Conservation (phyloP, 2,329 filamentous ascomycete genomes). For the Trichophaea hybrida region DNA sequence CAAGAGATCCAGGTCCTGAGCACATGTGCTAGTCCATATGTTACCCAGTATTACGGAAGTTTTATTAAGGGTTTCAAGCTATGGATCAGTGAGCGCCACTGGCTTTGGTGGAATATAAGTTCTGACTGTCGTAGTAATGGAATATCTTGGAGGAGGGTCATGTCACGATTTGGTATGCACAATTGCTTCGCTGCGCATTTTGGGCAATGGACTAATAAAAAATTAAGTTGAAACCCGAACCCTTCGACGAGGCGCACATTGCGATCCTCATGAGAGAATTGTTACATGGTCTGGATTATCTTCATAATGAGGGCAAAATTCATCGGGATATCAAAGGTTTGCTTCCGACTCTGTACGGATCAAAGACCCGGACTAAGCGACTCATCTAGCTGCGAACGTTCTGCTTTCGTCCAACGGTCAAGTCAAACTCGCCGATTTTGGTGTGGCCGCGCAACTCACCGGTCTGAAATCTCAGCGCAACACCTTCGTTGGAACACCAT, state of each 20-base stretch:
- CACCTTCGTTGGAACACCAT: constrained; percentile 94
- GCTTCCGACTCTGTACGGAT: neutral
- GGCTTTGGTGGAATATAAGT: neutral
- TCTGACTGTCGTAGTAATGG: constrained; percentile 52
- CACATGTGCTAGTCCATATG: constrained; percentile 83
- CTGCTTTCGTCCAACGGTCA: constrained; percentile 81
- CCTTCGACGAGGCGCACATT: constrained; percentile 78
- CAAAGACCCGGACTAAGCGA: neutral
- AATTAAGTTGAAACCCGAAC: constrained; percentile 67
- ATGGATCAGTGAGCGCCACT: constrained; percentile 51
- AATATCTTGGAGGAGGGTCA: constrained; percentile 87
- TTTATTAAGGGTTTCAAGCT: constrained; percentile 93
- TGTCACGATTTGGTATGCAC: constrained; percentile 71
- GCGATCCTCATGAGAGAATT: constrained; percentile 89
- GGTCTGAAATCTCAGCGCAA: constrained; percentile 97
- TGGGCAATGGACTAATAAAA: constrained; percentile 20
- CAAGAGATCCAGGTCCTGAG: constrained; percentile 91
- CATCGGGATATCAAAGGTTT: constrained; percentile 74
- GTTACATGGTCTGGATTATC: constrained; percentile 76
- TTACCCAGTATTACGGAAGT: constrained; percentile 92
- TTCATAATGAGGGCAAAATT: constrained; percentile 88
- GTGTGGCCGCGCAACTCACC: constrained; percentile 87
- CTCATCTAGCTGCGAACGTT: constrained; percentile 58
- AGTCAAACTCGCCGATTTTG: constrained; percentile 94
- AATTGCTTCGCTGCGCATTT: neutral